Base-by-base conservation (phyloP, 202 grass and related monocot genomes). In the Sporobolus alterniflorus region DNA sequence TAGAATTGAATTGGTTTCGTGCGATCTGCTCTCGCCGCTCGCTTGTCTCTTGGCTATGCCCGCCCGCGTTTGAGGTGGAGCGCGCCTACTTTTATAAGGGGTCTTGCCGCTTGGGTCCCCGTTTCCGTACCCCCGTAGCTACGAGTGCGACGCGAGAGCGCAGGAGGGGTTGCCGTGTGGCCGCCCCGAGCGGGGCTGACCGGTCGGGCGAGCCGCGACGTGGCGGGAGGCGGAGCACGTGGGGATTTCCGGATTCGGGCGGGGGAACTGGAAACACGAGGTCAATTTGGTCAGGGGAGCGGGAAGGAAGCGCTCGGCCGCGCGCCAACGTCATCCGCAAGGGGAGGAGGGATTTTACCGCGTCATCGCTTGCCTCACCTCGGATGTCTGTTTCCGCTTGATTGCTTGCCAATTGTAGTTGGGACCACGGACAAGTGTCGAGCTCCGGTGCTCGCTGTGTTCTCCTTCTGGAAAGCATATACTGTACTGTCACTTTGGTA, bases 181-280 rank as follows among this genome's bases (percentile, higher is more conserved):
- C 48, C 74, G 73, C 28, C 28, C 17, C 17, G 25, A 0, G 69
- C 54, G 29, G n/a, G 18, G 6, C 9, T 31, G 7, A 41, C 47
- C 31, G 65, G 11, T 70, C 25, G 24, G 10, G 59, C 1, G 41
- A 49, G 16, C 7, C 3, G 12, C 46, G 24, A 81, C 82, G 76
- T 89, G 82, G 69, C 82, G 26, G 13, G 28, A 42, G 4, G 26
- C 32, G 16, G 5, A 83, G 43, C 88, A 90, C 74, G 88, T 74
- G 83, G 49, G 77, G 49, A 32, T 86, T 82, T 70, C 63, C 15
- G 22, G 66, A 40, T 72, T 25, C 13, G 2, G 42, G 17, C 3
- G 71, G 9, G 25, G 24, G 17, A 18, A 25, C n/a, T 41, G 42
- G 63, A 21, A 71, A 70, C 69, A 81, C 77, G 72, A 81, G 82